Percentiles rank a stretch among this genome's conserved stretches.
phyloP scores from a whole-genome alignment of 306 rosid genomes.

The Prunus mume region DNA sequence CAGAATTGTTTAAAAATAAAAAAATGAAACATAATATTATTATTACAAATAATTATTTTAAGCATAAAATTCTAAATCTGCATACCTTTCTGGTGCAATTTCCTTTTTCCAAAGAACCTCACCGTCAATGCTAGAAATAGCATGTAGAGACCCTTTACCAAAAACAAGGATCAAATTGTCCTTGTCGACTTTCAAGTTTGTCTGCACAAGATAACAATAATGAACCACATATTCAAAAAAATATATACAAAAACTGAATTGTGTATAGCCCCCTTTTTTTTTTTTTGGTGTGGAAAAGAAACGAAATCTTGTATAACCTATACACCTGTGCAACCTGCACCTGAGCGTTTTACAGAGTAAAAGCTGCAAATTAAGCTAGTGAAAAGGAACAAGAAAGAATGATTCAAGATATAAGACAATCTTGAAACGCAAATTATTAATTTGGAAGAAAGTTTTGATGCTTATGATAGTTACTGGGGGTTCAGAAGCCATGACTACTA shows the following conservation, averaged over 20 bases:
- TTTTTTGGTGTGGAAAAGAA: too few relatives aligned
- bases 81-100: conserved; percentile 66
- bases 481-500: too few relatives aligned
- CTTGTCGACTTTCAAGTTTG: conserved; percentile 65
- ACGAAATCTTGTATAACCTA: not conserved
- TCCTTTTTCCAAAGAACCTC: conserved; percentile 78
- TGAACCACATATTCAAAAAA: conserved; percentile 20
- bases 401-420: not conserved
- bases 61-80: conserved; percentile 14
- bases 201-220: conserved; percentile 50
- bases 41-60: not conserved
- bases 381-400: not conserved
- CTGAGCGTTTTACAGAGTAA: conserved; percentile 19
- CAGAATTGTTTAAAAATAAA: conserved; percentile 12
- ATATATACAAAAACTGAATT: not conserved
- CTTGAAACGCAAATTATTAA: not conserved
- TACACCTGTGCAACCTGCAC: conserved; percentile 15
- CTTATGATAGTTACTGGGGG: not conserved
- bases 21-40: not conserved
- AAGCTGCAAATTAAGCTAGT: conserved; percentile 15
- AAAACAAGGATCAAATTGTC: conserved; percentile 72
- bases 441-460: not conserved
- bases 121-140: conserved; percentile 78
- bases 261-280: not conserved
- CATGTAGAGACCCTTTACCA: conserved; percentile 71